Evolutionary conservation across 345 rosid species (phyloP), one percentile per base, ranked within the genome.

Genomic region (Hirschfeldia incana): DNA sequence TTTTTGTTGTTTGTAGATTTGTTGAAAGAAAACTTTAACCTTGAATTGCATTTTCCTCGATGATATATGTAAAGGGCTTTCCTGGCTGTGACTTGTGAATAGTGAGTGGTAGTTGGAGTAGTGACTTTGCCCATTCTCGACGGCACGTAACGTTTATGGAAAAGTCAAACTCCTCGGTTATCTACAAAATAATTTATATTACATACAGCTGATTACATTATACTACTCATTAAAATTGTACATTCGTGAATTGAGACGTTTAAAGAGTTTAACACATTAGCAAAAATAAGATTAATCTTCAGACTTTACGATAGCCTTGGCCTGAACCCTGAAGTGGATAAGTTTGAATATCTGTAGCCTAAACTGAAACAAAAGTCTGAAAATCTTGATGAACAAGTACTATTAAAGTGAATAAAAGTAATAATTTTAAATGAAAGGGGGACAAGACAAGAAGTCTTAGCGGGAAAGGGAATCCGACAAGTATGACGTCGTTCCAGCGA

Each of bases 391-490:
- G 8, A 58, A 44, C 5, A 51, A 51, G 58, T 13, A 44, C 13
- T 44, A 12, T 6, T 16, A 58, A 69, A 70, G 68, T 34, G 36
- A 51, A 4, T 12, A 67, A 17, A 69, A 69, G 21, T 29, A 27
- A 34, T 53, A 57, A 57, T 27, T 53, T 55, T 33, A 55, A 17
- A 53, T 5, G n/a, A 2, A 49, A 67, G 51, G 26, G 55, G 64
- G 44, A 65, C 69, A 73, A 79, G 82, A 73, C 58, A 68, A 67
- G 69, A 67, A 79, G 78, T 73, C 82, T 34, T 67, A 60, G 82
- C 82, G 78, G 78, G 82, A 79, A 79, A 79, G 82, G 78, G 70
- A 79, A 74, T 74, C 82, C 82, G 82, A 79, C 82, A 79, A 79
- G 66, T 15, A 68, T 79, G 78, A 79, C 82, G 74, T 79, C 78